phyloP scores from a whole-genome alignment of 2,329 filamentous ascomycete genomes.

The Emmonsiellopsis sp. region DNA sequence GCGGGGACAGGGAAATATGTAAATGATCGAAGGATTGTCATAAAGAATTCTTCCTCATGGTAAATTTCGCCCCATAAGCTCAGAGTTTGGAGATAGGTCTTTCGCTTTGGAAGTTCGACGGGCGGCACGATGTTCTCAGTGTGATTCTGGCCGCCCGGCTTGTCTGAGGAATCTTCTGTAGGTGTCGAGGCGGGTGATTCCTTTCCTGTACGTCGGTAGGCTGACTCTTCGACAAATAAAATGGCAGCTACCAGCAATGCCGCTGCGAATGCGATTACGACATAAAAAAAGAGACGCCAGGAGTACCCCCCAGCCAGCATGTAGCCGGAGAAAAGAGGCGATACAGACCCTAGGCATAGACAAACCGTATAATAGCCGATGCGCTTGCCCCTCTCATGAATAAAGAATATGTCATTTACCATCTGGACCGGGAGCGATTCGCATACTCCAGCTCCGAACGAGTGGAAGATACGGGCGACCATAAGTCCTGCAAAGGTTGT shows the following conservation, averaged over 20 bases:
- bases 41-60: constrained; percentile 35
- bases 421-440: constrained; percentile 39
- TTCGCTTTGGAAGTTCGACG: constrained; percentile 24
- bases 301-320: constrained; percentile 51
- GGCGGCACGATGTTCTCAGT: constrained; percentile 18
- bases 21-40: constrained; percentile 38
- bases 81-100: constrained; percentile 33
- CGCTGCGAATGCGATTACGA: constrained; percentile 46
- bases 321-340: constrained; percentile 50
- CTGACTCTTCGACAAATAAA: constrained; percentile 52
- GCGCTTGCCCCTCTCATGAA: constrained; percentile 39
- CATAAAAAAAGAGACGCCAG: constrained; percentile 54
- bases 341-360: constrained; percentile 47
- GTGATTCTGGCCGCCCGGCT: constrained; percentile 8
- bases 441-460: constrained; percentile 36
- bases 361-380: constrained; percentile 54
- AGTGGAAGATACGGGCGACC: constrained; percentile 33
- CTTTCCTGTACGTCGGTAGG: constrained; percentile 34
- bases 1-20: constrained; percentile 41
- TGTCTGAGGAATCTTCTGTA: neutral
- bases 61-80: constrained; percentile 37
- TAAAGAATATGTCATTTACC: constrained; percentile 40
- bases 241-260: constrained; percentile 39
- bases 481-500: constrained; percentile 33
- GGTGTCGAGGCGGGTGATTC: constrained; percentile 14